A percentile compares a stretch with the other conserved stretches of the same genome.
These are phyloP conservation scores for Cucumis sativus DNA, from an alignment of 306 rosid species.

Conservation along the genomic window DNA sequence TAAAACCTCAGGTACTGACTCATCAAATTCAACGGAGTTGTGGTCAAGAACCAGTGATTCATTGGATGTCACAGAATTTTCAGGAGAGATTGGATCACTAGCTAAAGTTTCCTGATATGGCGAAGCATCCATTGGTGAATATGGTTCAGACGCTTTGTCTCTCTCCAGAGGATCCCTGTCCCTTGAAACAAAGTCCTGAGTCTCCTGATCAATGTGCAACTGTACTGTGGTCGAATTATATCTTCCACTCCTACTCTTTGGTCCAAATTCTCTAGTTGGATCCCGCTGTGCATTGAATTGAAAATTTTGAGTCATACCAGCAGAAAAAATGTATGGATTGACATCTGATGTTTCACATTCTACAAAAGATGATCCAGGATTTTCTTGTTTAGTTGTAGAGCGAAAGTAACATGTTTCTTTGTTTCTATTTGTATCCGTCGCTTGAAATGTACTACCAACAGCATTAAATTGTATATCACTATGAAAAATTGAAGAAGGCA, in stretches of 20 bases:
- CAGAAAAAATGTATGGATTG: slow-evolving; percentile 20
- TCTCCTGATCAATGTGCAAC: slow-evolving; percentile 30
- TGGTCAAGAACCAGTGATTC: slow-evolving; percentile 33
- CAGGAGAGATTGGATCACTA: slow-evolving; percentile 33
- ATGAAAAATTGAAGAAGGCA: slow-evolving; percentile 18
- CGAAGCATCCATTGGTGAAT: slow-evolving; percentile 88
- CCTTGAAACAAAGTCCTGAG: slow-evolving; percentile 31
- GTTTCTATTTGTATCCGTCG: slow-evolving; percentile 8
- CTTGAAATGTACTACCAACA: slow-evolving; percentile 27
- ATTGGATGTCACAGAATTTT: slow-evolving; percentile 45
- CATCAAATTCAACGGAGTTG: slow-evolving; percentile 21
- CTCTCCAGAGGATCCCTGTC: slow-evolving; percentile 32
- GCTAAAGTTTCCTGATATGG: slow-evolving; percentile 67
- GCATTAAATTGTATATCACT: slow-evolving; percentile 14
- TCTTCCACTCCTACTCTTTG: slow-evolving; percentile 42
- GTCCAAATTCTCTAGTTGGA: slow-evolving; percentile 26
- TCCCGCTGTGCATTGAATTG: slow-evolving; percentile 44
- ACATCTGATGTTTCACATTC: slow-evolving; percentile 48
- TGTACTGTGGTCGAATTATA: slow-evolving; percentile 29
- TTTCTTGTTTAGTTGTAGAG: slow-evolving; percentile 36
- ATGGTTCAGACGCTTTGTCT: slow-evolving; percentile 33
- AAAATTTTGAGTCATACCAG: slow-evolving; percentile 20
- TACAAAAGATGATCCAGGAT: slow-evolving; percentile 25
- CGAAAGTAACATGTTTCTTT: slow-evolving; percentile 25
- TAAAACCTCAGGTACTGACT: slow-evolving; percentile 22